These are phyloP conservation scores for Ilyonectria mors-panacis DNA, from an alignment of 2,329 filamentous ascomycete species.

Conservation along the genomic window DNA sequence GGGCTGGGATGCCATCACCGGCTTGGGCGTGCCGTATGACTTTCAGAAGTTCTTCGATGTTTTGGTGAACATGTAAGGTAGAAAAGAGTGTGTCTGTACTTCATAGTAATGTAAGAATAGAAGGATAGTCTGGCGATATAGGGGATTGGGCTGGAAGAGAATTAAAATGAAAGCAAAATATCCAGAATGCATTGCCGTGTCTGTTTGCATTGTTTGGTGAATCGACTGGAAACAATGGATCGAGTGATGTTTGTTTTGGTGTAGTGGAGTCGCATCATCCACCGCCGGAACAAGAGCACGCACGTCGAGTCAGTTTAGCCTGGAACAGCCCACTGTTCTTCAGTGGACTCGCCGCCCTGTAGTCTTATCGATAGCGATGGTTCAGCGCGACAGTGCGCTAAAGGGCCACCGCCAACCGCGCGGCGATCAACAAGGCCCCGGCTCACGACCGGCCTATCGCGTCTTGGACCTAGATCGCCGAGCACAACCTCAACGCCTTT, in stretches of 20 bases:
- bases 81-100: neutral
- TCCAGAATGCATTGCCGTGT: neutral
- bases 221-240: neutral
- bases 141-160: neutral
- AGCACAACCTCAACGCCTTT: conserved; percentile 12
- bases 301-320: neutral
- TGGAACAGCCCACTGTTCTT: conserved; percentile 7
- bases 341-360: neutral
- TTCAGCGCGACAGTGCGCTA: conserved; percentile 24
- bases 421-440: conserved; percentile 23
- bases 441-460: conserved; percentile 21
- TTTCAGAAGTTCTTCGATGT: conserved; percentile 57
- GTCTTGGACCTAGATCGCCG: conserved; percentile 18
- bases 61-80: conserved; percentile 44
- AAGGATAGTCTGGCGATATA: neutral
- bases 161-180: no score
- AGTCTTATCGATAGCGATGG: conserved; percentile 17
- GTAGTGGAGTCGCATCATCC: neutral
- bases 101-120: neutral
- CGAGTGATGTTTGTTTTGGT: neutral
- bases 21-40: conserved; percentile 63
- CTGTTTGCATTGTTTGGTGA: neutral
- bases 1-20: conserved; percentile 66
- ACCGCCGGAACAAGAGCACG: neutral
- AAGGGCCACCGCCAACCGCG: conserved; percentile 20